Evolutionary conservation across 352 stramenopile species (phyloP), one percentile per base, ranked within the genome.

Genomic region (Pythium plurisporium): DNA sequence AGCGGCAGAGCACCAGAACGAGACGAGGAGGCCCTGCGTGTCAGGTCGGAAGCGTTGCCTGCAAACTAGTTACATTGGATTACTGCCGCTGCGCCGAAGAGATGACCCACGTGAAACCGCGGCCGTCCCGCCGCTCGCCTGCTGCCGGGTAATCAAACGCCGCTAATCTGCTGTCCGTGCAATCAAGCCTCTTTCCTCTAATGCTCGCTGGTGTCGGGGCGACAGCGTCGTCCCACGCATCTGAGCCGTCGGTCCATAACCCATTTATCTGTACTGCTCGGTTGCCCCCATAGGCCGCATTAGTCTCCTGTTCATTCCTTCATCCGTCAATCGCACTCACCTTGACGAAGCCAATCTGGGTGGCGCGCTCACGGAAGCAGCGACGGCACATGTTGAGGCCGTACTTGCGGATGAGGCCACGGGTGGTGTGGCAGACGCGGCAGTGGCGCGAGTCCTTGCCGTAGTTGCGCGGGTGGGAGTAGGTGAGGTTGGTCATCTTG

Each of bases 381-480:
- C 95, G 92, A 75, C 94, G 89, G 88, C 94, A 98, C 83, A 98
- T 97, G 76, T 96, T 94, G 64, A 98, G 72, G 72, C 91, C 73
- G 77, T 98, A 98, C 84, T 98, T 98, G 74, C 91, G 83, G 79
- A 98, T 98, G 53, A 98, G 68, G 76, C 87, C 89, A 81, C 83
- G 81, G 52, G 87, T 94, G 46, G 87, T 95, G 67, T 92, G 80
- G 82, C 89, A 97, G 64, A 91, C 81, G 62, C 87, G 87, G 84
- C 89, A 94, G 79, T 92, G 84, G 64, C 81, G 82, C 69, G 84
- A 94, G 79, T 94, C 84, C 77, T 94, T 94, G 73, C 84, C 84
- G 78, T 94, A 94, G 67, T 70, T 92, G 64, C 84, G 81, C 49
- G 81, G 81, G 82, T 94, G 81, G 59, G 84, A 79, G 78, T 92